These are phyloP conservation scores for Acanthamoeba triangularis DNA, from an alignment of 208 protist genomes.

Conservation along the genomic window DNA sequence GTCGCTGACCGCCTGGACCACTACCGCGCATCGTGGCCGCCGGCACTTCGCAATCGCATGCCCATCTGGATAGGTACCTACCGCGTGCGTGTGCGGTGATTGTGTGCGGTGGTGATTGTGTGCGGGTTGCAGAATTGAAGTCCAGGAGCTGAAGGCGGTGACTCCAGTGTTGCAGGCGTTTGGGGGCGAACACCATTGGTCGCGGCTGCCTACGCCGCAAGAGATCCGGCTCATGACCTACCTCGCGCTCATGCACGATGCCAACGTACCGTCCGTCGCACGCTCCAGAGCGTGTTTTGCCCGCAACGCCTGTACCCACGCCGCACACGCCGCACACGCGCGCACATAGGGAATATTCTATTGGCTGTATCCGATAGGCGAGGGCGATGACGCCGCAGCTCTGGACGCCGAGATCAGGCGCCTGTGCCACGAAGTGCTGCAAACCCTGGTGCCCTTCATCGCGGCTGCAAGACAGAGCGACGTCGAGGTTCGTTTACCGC, in stretches of 20 bases:
- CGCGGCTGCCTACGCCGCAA: not conserved
- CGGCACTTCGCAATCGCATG: not conserved
- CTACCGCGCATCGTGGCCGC: not conserved
- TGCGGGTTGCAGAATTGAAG: too few species aligned
- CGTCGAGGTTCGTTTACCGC: not conserved
- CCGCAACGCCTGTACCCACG: not conserved
- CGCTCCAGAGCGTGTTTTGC: not conserved
- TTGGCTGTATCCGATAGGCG: not conserved
- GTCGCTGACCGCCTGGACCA: not conserved
- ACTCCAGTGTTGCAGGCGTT: not conserved
- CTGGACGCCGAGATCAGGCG: not conserved
- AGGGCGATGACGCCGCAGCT: not conserved
- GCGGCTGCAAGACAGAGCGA: too few species aligned
- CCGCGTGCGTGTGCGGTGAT: not conserved
- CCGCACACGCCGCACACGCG: not conserved
- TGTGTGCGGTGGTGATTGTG: too few species aligned
- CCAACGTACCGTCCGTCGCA: not conserved
- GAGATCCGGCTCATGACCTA: slow-evolving; percentile 11
- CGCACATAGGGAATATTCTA: not conserved
- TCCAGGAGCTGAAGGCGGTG: not conserved
- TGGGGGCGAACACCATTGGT: not conserved
- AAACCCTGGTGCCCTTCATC: not conserved
- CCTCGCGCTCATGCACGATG: not conserved
- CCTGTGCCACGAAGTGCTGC: slow-evolving; percentile 1
- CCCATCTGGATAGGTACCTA: not conserved